A percentile compares a stretch with the other conserved stretches of the same genome.
phyloP scores from a whole-genome alignment of 495 filamentous ascomycete genomes.

The Hypomontagnella monticulosa region DNA sequence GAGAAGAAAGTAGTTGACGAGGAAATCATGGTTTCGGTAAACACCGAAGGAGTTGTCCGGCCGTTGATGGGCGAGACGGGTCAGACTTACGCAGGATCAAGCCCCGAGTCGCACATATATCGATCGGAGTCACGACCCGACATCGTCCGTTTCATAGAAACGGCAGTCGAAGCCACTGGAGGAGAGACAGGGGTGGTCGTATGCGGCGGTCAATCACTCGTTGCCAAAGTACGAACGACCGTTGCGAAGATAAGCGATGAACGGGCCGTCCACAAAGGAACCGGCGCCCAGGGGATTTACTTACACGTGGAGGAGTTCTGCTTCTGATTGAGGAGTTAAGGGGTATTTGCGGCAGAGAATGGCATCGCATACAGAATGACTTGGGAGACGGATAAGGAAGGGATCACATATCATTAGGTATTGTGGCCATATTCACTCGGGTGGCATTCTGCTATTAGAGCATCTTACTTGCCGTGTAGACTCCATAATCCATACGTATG shows the following conservation, averaged over 20 bases:
- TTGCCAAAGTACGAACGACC: constrained; percentile 69
- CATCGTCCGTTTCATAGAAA: constrained; percentile 55
- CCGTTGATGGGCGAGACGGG: constrained; percentile 33
- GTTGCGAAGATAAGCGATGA: constrained; percentile 82
- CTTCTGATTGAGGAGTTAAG: constrained; percentile 43
- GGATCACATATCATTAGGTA: neutral
- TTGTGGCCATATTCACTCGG: too few relatives aligned
- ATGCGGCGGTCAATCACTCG: constrained; percentile 77
- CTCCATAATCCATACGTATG: too few relatives aligned
- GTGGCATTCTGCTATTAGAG: too few relatives aligned
- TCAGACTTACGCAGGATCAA: constrained; percentile 44
- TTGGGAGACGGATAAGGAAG: neutral
- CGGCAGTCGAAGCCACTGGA: constrained; percentile 72
- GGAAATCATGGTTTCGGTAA: constrained; percentile 37
- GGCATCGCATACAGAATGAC: neutral
- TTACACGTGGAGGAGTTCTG: constrained; percentile 62
- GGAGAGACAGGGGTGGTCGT: constrained; percentile 88
- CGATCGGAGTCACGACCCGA: constrained; percentile 54
- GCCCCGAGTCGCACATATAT: constrained; percentile 53
- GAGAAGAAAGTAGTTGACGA: constrained; percentile 43
- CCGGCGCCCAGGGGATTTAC: constrained; percentile 79
- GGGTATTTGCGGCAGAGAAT: neutral
- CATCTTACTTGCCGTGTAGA: too few relatives aligned
- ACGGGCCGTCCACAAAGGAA: constrained; percentile 89
- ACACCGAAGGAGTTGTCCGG: constrained; percentile 22